A percentile compares a stretch with the other conserved stretches of the same genome.
Conservation (phyloP, 1,139 yeast species). For the Kodamaea plutei region DNA sequence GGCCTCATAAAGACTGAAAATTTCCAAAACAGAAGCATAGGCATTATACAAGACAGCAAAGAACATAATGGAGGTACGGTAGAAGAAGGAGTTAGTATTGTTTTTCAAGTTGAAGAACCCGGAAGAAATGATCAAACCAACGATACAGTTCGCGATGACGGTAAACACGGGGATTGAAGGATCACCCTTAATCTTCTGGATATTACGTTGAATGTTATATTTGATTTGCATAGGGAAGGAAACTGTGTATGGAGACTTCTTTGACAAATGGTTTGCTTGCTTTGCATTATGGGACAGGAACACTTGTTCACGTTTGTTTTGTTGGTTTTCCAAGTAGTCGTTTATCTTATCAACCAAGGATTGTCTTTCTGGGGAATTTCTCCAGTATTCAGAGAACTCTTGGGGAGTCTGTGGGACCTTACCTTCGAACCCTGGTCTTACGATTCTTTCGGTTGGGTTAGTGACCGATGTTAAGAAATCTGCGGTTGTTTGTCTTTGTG, state of each 20-base stretch:
- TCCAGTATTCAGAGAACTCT: constrained; percentile 69
- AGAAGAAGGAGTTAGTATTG: constrained; percentile 49
- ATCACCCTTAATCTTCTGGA: constrained; percentile 62
- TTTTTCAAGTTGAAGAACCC: constrained; percentile 60
- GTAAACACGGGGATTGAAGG: constrained; percentile 59
- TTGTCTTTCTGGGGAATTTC: constrained; percentile 47
- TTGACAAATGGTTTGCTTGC: constrained; percentile 53
- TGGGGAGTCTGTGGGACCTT: constrained; percentile 64
- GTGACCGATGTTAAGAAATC: constrained; percentile 58
- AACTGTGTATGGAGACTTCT: constrained; percentile 60
- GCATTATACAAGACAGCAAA: constrained; percentile 77
- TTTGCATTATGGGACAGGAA: constrained; percentile 52
- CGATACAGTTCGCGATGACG: constrained; percentile 56
- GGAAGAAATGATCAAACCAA: constrained; percentile 71
- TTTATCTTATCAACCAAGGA: constrained; percentile 31
- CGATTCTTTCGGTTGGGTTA: constrained; percentile 46
- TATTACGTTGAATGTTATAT: constrained; percentile 57
- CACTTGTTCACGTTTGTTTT: constrained; percentile 24
- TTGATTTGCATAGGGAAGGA: constrained; percentile 62
- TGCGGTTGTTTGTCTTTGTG: constrained; percentile 54
- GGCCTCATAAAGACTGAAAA: constrained; percentile 62
- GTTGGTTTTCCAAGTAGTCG: constrained; percentile 19
- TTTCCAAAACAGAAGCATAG: constrained; percentile 71
- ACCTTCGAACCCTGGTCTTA: constrained; percentile 48
- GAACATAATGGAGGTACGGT: constrained; percentile 69